Base-by-base conservation (phyloP, 2,329 filamentous ascomycete genomes). In the Apiospora kogelbergensis region DNA sequence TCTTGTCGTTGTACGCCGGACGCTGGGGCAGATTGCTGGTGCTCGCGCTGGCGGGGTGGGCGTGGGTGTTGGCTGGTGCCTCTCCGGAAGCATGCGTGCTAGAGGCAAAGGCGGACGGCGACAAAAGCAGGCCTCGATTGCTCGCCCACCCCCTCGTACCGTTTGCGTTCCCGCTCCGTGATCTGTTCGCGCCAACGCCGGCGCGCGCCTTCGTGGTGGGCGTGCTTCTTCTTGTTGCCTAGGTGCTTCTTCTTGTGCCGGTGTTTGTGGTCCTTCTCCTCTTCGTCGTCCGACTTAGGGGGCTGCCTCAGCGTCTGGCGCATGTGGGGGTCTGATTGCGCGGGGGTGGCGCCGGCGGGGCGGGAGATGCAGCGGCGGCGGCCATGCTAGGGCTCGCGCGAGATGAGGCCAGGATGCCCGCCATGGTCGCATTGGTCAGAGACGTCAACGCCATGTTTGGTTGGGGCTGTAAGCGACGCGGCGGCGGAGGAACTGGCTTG, bases 61-160 rank as follows among this genome's bases (percentile, higher is more conserved):
- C 17, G 13, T 42, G 15, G 10, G 40, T 13, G 40, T 42, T 4
- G 33, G 40, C 40, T 10, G 3, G 4, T 42, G 24, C 68, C 40
- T 2, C 4, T n/a, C 26, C 42, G 5, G 24, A n/a, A 20, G 66
- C 53, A 13, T 4, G 6, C 2, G 9, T 15, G 44, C 60, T 40
- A 70, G 72, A 2, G 70, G 74, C 5, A 37, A 60, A 60, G 9
- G 53, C n/a, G 68, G 57, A 37, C 69, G 69, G 33, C 15, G 80
- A 74, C 2, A 86, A 77, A 10, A 88, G 80, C 0, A 89, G 69
- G 0, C 93, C 93, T 65, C 89, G 88, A 74, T 96, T 96, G 53
- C 92, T 93, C 1, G 93, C 93, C 92, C 93, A 96, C 87, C 2
- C 91, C 93, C 78, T 95, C 93, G 78, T 96, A 96, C 1, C 93